Evolutionary conservation across 371 early-diverging fungal genomes (phyloP).

Genomic region (Mortierella sp.): DNA sequence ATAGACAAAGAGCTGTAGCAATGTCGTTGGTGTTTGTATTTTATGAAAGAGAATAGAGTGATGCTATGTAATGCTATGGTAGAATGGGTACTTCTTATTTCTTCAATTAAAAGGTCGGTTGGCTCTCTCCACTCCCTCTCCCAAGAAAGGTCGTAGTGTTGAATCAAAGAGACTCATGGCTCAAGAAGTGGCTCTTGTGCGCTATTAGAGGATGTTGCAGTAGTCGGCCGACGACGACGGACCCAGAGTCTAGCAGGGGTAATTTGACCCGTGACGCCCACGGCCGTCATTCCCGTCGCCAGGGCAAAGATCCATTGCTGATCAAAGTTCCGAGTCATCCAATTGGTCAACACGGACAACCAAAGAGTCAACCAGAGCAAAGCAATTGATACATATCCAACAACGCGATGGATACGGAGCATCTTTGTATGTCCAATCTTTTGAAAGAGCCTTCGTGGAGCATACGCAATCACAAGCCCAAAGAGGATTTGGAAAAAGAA

Average conservation of each 20-base stretch:
- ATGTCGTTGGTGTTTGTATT: too few relatives aligned
- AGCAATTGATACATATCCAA: constrained; percentile 41
- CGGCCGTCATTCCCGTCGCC: constrained; percentile 36
- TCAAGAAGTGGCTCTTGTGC: too few relatives aligned
- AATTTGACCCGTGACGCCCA: constrained; percentile 34
- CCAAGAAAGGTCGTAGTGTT: too few relatives aligned
- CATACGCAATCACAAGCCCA: constrained; percentile 36
- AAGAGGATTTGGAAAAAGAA: constrained; percentile 39
- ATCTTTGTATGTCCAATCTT: constrained; percentile 28
- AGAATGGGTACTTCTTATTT: too few relatives aligned
- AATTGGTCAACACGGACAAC: constrained; percentile 35
- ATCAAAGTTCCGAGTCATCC: constrained; percentile 50
- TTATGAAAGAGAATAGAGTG: too few relatives aligned
- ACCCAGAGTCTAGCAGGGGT: constrained; percentile 27
- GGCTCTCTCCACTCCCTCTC: too few relatives aligned
- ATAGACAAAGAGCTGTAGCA: too few relatives aligned
- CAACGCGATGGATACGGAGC: constrained; percentile 37
- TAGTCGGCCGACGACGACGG: not conserved
- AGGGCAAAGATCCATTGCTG: constrained; percentile 40
- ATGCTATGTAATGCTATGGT: too few relatives aligned
- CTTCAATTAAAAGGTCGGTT: too few relatives aligned
- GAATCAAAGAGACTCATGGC: too few relatives aligned
- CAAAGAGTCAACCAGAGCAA: constrained; percentile 39
- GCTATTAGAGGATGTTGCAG: not conserved
- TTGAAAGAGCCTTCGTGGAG: constrained; percentile 19